Percentiles rank a stretch among this genome's conserved stretches.
Conservation (phyloP, 2,329 filamentous ascomycete species). For the Stemphylium lycopersici region DNA sequence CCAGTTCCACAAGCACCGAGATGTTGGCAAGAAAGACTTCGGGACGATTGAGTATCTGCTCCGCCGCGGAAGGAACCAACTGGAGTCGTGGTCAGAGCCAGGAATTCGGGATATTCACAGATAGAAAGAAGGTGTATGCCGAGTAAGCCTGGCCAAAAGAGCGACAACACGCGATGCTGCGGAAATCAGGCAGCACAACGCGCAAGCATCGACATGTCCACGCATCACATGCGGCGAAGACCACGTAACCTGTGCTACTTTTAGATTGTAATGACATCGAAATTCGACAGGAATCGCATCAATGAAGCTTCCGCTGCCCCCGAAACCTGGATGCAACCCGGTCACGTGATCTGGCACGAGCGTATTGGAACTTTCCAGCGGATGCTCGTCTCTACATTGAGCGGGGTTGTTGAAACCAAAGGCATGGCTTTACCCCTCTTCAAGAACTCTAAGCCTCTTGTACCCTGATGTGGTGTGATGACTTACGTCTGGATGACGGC, state of each 20-base stretch:
- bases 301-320: neutral
- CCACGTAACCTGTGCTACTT: neutral
- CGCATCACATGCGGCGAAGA: neutral
- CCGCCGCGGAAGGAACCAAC: conserved; percentile 78
- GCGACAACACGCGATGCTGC: neutral
- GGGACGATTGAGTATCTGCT: conserved; percentile 82
- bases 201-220: neutral
- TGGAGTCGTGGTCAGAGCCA: conserved; percentile 80
- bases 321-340: neutral
- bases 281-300: neutral
- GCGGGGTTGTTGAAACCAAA: neutral
- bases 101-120: conserved; percentile 70
- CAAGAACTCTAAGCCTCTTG: conserved; percentile 1
- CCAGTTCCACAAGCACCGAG: conserved; percentile 76
- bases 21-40: conserved; percentile 83
- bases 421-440: conserved; percentile 3
- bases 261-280: neutral
- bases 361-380: conserved; percentile 13
- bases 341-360: conserved; percentile 23
- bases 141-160: neutral
- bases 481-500: conserved; percentile 10
- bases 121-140: conserved; percentile 1
- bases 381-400: conserved; percentile 1
- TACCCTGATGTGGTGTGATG: conserved; percentile 4
- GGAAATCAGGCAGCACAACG: conserved; percentile 11